phyloP scores from a whole-genome alignment of 306 rosid species.

The Ceratonia siliqua region DNA sequence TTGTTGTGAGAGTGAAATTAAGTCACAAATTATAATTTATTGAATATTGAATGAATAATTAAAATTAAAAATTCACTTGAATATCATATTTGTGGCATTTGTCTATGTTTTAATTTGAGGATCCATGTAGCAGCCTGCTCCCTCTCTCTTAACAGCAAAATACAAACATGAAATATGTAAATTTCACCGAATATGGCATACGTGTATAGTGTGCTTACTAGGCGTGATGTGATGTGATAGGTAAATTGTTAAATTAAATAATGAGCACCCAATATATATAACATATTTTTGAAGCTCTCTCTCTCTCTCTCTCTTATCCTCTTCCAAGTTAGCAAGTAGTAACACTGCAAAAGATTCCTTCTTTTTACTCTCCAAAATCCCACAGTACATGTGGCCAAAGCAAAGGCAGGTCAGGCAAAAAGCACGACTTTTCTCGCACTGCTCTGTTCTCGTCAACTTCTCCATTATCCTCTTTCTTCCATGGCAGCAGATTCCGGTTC shows the following conservation, averaged over 20 bases:
- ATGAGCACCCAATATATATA: background rate
- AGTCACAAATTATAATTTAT: too few species aligned
- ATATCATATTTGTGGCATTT: too few species aligned
- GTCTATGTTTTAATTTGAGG: too few species aligned
- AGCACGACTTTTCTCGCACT: background rate
- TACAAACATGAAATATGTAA: too few species aligned
- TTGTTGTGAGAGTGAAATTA: too few species aligned
- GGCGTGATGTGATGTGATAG: constrained; percentile 33
- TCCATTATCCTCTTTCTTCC: background rate
- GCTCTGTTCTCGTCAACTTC: background rate
- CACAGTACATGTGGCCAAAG: constrained; percentile 37
- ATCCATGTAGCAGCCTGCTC: too few species aligned
- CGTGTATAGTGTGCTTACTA: too few species aligned
- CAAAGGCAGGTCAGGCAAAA: background rate
- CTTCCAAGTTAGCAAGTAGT: too few species aligned
- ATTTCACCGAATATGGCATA: too few species aligned
- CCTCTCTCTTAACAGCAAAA: too few species aligned
- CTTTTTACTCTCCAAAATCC: constrained; percentile 29
- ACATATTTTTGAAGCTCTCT: constrained; percentile 13
- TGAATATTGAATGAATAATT: too few species aligned
- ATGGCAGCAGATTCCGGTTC: constrained; percentile 72
- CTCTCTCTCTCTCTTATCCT: constrained; percentile 24
- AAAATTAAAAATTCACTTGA: too few species aligned
- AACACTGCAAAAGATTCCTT: constrained; percentile 43
- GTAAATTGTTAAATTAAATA: constrained; percentile 26